Conservation (phyloP, 805 yeast genomes). For the Sugiyamaella marilandica region DNA sequence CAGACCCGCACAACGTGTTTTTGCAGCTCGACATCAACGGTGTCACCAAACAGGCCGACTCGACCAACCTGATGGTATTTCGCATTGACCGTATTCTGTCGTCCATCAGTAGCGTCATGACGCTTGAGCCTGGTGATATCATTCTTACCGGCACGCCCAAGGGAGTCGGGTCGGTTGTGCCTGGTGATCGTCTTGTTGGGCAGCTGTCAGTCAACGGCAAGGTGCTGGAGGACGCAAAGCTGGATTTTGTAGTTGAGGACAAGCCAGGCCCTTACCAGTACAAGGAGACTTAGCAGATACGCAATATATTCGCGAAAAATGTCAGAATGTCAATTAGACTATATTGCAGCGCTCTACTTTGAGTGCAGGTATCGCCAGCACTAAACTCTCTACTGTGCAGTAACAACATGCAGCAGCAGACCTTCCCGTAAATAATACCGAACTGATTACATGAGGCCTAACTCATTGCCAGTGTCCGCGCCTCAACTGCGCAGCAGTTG, state of each 20-base stretch:
- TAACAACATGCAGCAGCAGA: too few species aligned
- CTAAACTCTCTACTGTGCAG: neutral
- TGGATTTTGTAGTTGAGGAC: slow-evolving; percentile 50
- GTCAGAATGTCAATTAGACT: neutral
- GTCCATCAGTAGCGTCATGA: slow-evolving; percentile 83
- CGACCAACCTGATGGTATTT: slow-evolving; percentile 80
- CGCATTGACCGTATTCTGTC: slow-evolving; percentile 76
- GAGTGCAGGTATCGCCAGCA: neutral
- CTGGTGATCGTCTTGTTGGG: slow-evolving; percentile 77
- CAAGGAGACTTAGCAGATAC: slow-evolving; percentile 35
- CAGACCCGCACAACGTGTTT: slow-evolving; percentile 68
- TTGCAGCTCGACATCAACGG: slow-evolving; percentile 68
- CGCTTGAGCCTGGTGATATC: slow-evolving; percentile 84
- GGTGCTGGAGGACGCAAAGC: slow-evolving; percentile 45
- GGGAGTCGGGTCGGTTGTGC: slow-evolving; percentile 81
- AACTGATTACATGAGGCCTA: too few species aligned
- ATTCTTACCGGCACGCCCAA: slow-evolving; percentile 95
- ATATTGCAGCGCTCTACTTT: neutral
- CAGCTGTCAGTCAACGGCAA: slow-evolving; percentile 53
- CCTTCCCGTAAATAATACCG: too few species aligned
- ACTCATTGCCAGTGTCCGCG: too few species aligned
- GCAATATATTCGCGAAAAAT: neutral
- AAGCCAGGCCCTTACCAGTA: slow-evolving; percentile 59
- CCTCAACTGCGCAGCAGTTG: too few species aligned
- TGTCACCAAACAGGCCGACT: slow-evolving; percentile 59